phyloP scores from a whole-genome alignment of 768 basidiomycete genomes.

The Krasilnikovozyma curviuscula region DNA sequence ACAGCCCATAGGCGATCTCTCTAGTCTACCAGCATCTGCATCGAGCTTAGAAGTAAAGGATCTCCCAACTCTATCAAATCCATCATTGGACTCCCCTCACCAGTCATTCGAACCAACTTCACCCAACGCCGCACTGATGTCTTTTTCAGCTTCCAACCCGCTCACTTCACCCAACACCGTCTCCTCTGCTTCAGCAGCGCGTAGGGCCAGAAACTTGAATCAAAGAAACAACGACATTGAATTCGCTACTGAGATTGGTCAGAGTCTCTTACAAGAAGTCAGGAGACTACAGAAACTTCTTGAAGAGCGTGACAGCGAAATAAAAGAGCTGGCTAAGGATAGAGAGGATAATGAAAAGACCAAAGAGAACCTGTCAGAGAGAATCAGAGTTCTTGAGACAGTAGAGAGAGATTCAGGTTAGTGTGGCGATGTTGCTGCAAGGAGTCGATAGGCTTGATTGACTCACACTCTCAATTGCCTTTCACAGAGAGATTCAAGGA shows the following conservation, averaged over 20 bases:
- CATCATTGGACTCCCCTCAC: constrained; percentile 7
- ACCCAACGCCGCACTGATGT: neutral
- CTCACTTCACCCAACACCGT: constrained; percentile 1
- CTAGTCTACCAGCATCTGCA: constrained; percentile 5
- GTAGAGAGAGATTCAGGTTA: constrained; percentile 6
- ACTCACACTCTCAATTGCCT: constrained; percentile 5
- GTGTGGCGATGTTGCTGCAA: neutral
- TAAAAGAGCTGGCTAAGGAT: constrained; percentile 64
- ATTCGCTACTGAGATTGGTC: constrained; percentile 96
- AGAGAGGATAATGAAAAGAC: constrained; percentile 32
- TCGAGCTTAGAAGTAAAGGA: neutral
- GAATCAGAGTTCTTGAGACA: constrained; percentile 57
- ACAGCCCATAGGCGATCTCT: constrained; percentile 50
- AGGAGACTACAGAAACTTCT: constrained; percentile 75
- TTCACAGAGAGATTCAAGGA: constrained; percentile 76
- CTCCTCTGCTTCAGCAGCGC: neutral
- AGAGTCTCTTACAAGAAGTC: constrained; percentile 74
- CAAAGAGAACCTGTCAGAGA: constrained; percentile 37
- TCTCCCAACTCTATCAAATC: constrained; percentile 6
- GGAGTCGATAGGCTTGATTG: neutral
- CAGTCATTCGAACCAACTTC: neutral
- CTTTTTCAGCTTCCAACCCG: neutral
- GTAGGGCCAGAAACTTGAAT: constrained; percentile 18
- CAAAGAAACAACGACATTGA: constrained; percentile 36
- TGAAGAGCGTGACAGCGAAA: constrained; percentile 75